These are phyloP conservation scores for Astragalus glycyphyllos DNA, from an alignment of 306 rosid genomes.

Conservation along the genomic window DNA sequence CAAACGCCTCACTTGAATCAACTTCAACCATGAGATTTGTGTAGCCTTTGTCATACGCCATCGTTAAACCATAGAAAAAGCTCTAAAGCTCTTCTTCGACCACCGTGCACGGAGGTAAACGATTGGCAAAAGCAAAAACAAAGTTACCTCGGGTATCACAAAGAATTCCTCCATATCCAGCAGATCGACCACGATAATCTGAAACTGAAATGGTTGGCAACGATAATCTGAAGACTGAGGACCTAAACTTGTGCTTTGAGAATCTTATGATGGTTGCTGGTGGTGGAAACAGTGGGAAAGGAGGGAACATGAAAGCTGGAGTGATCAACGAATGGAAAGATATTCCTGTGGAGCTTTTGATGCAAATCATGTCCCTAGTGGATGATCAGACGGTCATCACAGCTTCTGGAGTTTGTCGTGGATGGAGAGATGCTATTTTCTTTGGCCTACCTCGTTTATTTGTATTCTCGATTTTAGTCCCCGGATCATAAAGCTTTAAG, in stretches of 20 bases:
- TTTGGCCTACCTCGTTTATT: constrained; percentile 69
- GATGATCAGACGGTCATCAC: constrained; percentile 77
- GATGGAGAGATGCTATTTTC: constrained; percentile 92
- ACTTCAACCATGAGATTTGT: too few relatives aligned
- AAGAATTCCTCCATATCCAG: too few relatives aligned
- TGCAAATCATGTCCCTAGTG: constrained; percentile 75
- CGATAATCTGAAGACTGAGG: constrained; percentile 63
- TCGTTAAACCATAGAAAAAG: too few relatives aligned
- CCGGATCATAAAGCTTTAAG: constrained; percentile 30
- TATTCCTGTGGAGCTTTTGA: constrained; percentile 90
- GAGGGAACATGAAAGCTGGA: constrained; percentile 66
- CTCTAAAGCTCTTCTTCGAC: too few relatives aligned
- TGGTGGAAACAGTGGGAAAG: constrained; percentile 48
- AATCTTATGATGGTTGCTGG: constrained; percentile 74
- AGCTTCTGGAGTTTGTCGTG: constrained; percentile 91
- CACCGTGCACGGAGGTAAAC: too few relatives aligned
- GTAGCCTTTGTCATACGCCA: too few relatives aligned
- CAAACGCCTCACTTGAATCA: too few relatives aligned
- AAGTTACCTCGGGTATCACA: too few relatives aligned
- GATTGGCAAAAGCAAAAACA: too few relatives aligned
- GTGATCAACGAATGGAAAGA: constrained; percentile 79
- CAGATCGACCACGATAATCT: too few relatives aligned
- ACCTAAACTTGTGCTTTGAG: constrained; percentile 81
- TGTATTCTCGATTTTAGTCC: not conserved
- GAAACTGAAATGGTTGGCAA: constrained; percentile 64